Evolutionary conservation across 2,329 filamentous ascomycete species (phyloP), one percentile per base, ranked within the genome.

Genomic region (Neonectria faginata): DNA sequence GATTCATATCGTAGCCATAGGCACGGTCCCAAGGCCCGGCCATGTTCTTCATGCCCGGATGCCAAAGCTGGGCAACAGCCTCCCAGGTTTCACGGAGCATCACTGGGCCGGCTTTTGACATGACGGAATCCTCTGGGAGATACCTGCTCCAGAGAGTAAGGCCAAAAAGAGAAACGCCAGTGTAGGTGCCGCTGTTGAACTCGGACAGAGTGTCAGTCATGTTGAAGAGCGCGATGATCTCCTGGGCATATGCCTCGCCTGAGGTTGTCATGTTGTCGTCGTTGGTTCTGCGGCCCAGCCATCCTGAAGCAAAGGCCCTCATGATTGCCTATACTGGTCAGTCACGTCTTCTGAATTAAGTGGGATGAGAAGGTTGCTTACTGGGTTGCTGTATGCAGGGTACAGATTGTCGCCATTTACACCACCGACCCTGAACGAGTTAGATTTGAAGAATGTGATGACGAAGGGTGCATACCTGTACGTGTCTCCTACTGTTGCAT

Each of bases 1-100:
- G 78, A 57, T 88, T 89, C 87, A 90, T 89, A 63, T 90, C 87
- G 62, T 84, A 89, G 1, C 87, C 87, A 66, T 90, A 90, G 0
- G 83, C 79, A 0, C 88, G 83, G 73, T 90, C 88, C 88, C 88
- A 90, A 0, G 88, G 88, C 0, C 88, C 88, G 2, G 88, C 88
- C 52, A 89, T 81, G 64, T 90, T 90, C 67, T 82, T 85, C 76
- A 90, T 74, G 2, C 83, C 80, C 0, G 87, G 83, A 57, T 89
- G 85, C 79, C 87, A 90, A 2, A 90, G 79, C 51, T 83, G 68
- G 0, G 81, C 79, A 2, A 86, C 79, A 3, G 81, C 79, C 4
- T 81, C 77, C 88, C 86, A 90, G 0, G 84, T 88, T 12, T 82
- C 73, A 5, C 75, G 66, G 18, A 89, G 80, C 81, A 89, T 87